These are phyloP conservation scores for Platanthera guangdongensis DNA, from an alignment of 106 monocot genomes.

Conservation along the genomic window DNA sequence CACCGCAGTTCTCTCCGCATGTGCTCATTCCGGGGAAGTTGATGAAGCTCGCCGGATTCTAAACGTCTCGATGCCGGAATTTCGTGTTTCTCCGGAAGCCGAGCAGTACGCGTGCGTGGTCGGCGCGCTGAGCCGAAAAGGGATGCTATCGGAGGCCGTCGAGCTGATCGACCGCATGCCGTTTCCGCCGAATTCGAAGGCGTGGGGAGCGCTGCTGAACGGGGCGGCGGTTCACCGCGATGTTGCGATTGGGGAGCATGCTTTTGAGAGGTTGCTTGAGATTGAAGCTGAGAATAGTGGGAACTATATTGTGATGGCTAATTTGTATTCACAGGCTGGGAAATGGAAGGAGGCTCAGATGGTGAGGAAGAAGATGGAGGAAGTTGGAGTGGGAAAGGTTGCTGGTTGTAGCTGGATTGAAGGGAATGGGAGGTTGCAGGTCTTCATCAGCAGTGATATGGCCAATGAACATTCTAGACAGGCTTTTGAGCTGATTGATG, in stretches of 20 bases:
- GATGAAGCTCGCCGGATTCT: conserved; percentile 22
- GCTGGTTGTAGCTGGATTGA: conserved; percentile 51
- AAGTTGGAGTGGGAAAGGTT: conserved; percentile 25
- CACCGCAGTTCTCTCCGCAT: conserved; percentile 33
- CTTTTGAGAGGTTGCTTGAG: conserved; percentile 26
- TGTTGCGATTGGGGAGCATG: conserved; percentile 25
- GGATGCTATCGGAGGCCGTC: conserved; percentile 30
- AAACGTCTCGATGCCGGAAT: conserved; percentile 9
- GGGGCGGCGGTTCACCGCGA: conserved; percentile 29
- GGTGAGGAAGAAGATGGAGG: conserved; percentile 36
- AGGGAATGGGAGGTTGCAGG: conserved; percentile 17
- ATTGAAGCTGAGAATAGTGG: conserved; percentile 44
- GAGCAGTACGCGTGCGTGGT: conserved; percentile 54
- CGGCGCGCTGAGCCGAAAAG: conserved; percentile 26
- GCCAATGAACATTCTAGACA: conserved; percentile 3
- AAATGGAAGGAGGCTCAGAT: conserved; percentile 36
- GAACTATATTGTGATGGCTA: conserved; percentile 48
- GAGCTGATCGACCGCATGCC: conserved; percentile 27
- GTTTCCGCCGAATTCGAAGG: conserved; percentile 26
- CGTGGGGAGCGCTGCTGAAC: conserved; percentile 38
- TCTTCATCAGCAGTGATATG: conserved; percentile 22
- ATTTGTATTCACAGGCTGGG: conserved; percentile 24
- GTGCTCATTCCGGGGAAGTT: conserved; percentile 33
- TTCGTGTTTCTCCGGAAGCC: conserved; percentile 10
- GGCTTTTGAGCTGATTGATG: conserved; percentile 12